phyloP scores from a whole-genome alignment of 768 basidiomycete genomes.

The Pisolithus marmoratus region DNA sequence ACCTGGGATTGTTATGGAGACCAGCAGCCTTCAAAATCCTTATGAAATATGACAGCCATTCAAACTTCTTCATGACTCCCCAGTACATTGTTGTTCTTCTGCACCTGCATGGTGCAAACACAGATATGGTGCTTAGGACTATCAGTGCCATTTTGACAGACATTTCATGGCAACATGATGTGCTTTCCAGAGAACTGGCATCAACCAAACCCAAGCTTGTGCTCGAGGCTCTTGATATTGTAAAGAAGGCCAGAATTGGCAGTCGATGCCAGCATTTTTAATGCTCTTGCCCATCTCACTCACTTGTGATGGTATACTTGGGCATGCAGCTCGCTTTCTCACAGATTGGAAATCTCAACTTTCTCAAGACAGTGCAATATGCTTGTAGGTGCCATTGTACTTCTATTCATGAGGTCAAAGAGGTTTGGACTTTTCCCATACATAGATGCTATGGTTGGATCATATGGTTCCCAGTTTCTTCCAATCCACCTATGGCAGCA shows the following conservation, averaged over 20 bases:
- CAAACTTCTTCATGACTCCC: slow-evolving; percentile 10
- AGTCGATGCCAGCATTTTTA: slow-evolving; percentile 17
- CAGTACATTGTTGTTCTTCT: slow-evolving; percentile 23
- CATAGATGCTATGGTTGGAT: slow-evolving; percentile 26
- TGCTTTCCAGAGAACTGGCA: slow-evolving; percentile 20
- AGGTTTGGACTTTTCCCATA: slow-evolving; percentile 28
- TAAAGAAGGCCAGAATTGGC: slow-evolving; percentile 15
- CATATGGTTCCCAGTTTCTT: slow-evolving; percentile 33
- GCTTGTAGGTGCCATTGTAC: slow-evolving; percentile 35
- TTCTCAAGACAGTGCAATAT: slow-evolving; percentile 28
- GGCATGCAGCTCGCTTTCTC: slow-evolving; percentile 31
- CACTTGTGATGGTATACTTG: slow-evolving; percentile 20
- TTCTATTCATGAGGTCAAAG: slow-evolving; percentile 31
- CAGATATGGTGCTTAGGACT: slow-evolving; percentile 25
- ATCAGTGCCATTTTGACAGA: slow-evolving; percentile 23
- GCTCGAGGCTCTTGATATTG: slow-evolving; percentile 30
- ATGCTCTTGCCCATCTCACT: slow-evolving; percentile 28
- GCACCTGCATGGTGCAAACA: slow-evolving; percentile 23
- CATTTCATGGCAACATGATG: slow-evolving; percentile 18
- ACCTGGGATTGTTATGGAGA: slow-evolving; percentile 23
- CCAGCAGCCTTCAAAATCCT: background rate
- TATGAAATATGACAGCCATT: background rate
- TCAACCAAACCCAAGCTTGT: slow-evolving; percentile 27
- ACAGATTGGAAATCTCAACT: slow-evolving; percentile 18
- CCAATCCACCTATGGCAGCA: slow-evolving; percentile 35